Evolutionary conservation across 2,329 filamentous ascomycete genomes (phyloP).

Genomic region (Arthrocladium fulminans): DNA sequence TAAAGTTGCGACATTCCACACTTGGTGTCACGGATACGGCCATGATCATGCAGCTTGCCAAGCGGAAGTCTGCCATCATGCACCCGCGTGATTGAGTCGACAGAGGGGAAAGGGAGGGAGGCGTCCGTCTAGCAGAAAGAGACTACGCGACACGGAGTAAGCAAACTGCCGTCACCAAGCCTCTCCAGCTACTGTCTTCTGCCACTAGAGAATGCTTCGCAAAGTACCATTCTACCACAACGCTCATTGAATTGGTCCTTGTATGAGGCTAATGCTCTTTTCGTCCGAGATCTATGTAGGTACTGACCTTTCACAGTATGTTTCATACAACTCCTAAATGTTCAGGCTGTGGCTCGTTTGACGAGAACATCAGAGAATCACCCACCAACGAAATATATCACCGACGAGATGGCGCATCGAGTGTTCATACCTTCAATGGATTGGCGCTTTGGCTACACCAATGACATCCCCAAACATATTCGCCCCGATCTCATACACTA

Average conservation of each 20-base stretch:
- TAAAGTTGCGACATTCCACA: not conserved
- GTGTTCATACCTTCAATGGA: not conserved
- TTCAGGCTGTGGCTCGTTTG: not conserved
- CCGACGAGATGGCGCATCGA: not conserved
- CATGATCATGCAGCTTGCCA: not conserved
- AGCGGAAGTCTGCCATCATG: not conserved
- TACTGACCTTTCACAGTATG: too few species aligned
- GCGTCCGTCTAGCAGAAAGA: too few species aligned
- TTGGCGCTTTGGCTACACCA: not conserved
- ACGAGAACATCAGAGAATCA: not conserved
- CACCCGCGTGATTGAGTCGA: too few species aligned
- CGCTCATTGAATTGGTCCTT: too few species aligned
- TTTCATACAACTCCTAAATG: too few species aligned
- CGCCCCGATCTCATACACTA: not conserved
- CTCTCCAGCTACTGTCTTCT: too few species aligned
- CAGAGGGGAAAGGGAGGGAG: too few species aligned
- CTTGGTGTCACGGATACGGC: not conserved
- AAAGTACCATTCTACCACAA: too few species aligned
- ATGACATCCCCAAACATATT: not conserved
- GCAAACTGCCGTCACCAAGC: too few species aligned
- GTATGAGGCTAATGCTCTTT: too few species aligned
- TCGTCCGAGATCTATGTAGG: not conserved
- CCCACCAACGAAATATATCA: not conserved
- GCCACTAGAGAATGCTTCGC: too few species aligned
- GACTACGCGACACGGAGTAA: too few species aligned